A percentile compares a stretch with the other conserved stretches of the same genome.
Evolutionary conservation across 2,329 filamentous ascomycete species (phyloP).

Genomic region (Sarocladium brachiariae): DNA sequence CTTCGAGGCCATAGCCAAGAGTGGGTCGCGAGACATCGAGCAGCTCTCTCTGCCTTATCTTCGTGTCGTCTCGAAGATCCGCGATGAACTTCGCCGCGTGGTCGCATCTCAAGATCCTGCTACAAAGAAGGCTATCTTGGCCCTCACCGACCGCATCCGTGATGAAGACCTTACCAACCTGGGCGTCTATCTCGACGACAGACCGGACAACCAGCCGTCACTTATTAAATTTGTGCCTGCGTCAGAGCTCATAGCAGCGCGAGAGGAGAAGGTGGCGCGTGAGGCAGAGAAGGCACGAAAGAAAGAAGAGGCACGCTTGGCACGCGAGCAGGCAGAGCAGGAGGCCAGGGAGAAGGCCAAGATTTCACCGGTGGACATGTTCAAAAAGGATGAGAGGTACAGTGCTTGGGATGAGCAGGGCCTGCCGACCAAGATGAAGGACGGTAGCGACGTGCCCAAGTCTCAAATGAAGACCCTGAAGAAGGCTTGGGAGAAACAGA

Average conservation of each 20-base stretch:
- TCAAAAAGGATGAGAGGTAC: slow-evolving; percentile 52
- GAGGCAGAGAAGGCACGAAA: slow-evolving; percentile 53
- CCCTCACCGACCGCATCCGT: slow-evolving; percentile 72
- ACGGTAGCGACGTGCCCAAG: slow-evolving; percentile 77
- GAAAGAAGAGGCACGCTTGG: slow-evolving; percentile 48
- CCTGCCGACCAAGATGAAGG: slow-evolving; percentile 67
- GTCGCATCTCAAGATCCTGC: slow-evolving; percentile 37
- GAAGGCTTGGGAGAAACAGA: slow-evolving; percentile 88
- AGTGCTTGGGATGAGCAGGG: slow-evolving; percentile 78
- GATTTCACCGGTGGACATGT: slow-evolving; percentile 48
- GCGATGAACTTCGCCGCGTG: slow-evolving; percentile 55
- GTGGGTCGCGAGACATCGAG: slow-evolving; percentile 44
- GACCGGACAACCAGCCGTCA: slow-evolving; percentile 57
- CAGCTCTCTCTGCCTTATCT: slow-evolving; percentile 49
- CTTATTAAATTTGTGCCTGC: slow-evolving; percentile 62
- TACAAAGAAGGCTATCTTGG: slow-evolving; percentile 64
- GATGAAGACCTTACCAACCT: slow-evolving; percentile 76
- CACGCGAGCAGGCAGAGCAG: slow-evolving; percentile 41
- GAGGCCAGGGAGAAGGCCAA: slow-evolving; percentile 54
- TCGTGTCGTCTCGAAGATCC: slow-evolving; percentile 46
- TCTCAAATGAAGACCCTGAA: slow-evolving; percentile 71
- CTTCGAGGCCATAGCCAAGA: slow-evolving; percentile 36
- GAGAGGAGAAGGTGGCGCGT: slow-evolving; percentile 52
- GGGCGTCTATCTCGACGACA: slow-evolving; percentile 83
- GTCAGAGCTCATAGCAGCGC: slow-evolving; percentile 48